A percentile compares a stretch with the other conserved stretches of the same genome.
Evolutionary conservation across 2,329 filamentous ascomycete species (phyloP).

Genomic region (Fusarium phyllophilum): DNA sequence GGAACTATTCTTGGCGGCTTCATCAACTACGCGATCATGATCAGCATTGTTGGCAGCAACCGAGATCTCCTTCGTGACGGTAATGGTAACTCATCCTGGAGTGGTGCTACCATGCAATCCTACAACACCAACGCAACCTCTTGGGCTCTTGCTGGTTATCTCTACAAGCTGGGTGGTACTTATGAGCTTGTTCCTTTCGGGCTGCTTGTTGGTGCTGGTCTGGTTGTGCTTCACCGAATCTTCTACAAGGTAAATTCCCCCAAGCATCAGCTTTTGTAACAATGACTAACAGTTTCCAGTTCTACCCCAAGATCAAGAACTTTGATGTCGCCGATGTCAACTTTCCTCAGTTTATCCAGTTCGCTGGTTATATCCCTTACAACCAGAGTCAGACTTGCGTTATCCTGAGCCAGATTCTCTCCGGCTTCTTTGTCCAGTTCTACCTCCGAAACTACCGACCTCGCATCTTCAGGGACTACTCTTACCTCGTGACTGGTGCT

Average conservation of each 20-base stretch:
- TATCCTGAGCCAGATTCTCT: conserved; percentile 56
- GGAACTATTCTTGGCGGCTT: conserved; percentile 64
- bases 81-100: conserved; percentile 63
- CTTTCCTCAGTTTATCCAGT: conserved; percentile 64
- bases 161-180: conserved; percentile 57
- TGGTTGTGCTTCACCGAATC: conserved; percentile 57
- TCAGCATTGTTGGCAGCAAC: conserved; percentile 60
- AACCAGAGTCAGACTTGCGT: conserved; percentile 66
- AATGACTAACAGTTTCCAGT: conserved; percentile 45
- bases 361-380: conserved; percentile 64
- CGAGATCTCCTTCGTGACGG: conserved; percentile 57
- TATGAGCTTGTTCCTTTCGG: conserved; percentile 63
- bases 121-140: conserved; percentile 60
- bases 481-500: conserved; percentile 63
- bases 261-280: not conserved
- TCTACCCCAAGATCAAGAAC: conserved; percentile 57
- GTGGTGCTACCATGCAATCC: conserved; percentile 61
- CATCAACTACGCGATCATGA: conserved; percentile 67
- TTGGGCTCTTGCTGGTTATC: conserved; percentile 63
- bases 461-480: conserved; percentile 63
- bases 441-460: conserved; percentile 64
- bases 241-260: conserved; percentile 50
- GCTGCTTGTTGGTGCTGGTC: conserved; percentile 57
- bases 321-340: conserved; percentile 59
- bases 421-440: conserved; percentile 61